Conservation (phyloP, 768 basidiomycete species). For the Lepiota subincarnata region DNA sequence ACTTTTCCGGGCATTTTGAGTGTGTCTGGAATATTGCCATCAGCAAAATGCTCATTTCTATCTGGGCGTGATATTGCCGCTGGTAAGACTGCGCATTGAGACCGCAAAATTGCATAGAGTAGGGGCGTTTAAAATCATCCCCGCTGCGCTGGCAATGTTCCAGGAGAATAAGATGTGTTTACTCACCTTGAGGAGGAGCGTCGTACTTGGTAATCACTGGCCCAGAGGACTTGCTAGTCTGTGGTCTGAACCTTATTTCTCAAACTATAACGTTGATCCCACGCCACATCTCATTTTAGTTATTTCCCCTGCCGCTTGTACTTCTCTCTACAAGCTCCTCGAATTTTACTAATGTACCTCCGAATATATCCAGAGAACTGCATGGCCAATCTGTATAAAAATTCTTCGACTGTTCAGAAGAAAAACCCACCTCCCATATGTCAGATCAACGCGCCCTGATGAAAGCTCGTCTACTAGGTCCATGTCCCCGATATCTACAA, state of each 20-base stretch:
- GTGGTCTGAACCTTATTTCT: conserved; percentile 42
- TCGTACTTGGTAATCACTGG: conserved; percentile 35
- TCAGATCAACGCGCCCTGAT: conserved; percentile 79
- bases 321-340: conserved; percentile 44
- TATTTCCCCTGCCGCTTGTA: neutral
- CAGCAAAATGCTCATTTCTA: conserved; percentile 11
- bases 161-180: conserved; percentile 18
- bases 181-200: conserved; percentile 43
- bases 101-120: neutral
- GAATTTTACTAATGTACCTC: conserved; percentile 60
- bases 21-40: conserved; percentile 23
- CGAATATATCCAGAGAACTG: conserved; percentile 66
- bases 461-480: conserved; percentile 78
- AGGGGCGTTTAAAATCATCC: neutral
- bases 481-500: conserved; percentile 73
- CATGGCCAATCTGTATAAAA: neutral
- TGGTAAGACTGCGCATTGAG: neutral
- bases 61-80: conserved; percentile 2
- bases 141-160: neutral
- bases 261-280: conserved; percentile 40
- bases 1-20: conserved; percentile 84
- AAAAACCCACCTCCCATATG: conserved; percentile 68
- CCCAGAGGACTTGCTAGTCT: conserved; percentile 24
- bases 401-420: neutral
- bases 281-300: conserved; percentile 26